Base-by-base conservation (phyloP, 192 early-diverging fungal species). In the Mortierella hygrophila region DNA sequence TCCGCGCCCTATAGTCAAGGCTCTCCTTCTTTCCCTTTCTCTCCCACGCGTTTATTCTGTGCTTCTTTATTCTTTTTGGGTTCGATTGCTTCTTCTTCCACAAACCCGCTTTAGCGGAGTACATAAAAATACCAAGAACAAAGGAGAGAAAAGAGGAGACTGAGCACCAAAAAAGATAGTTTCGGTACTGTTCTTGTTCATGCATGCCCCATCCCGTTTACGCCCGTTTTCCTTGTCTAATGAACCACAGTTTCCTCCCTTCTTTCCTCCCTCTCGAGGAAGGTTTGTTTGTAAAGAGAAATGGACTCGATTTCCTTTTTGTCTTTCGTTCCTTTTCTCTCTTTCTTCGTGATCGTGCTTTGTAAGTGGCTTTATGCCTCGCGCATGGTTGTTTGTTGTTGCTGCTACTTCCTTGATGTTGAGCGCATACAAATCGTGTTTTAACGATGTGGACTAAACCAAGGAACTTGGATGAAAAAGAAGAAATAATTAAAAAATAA, bases 41-140 rank as follows among this genome's bases (percentile, higher is more conserved):
- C 18, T 52, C 49, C 49, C 16, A 5, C 60, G 60, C 60, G 60
- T 65, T 23, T 57, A 26, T 57, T 10, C n/a, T 57, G n/a, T 26
- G 3, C 13, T 46, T 46, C 23, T 57, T 60, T 65, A 65, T 32
- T 65, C 60, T 63, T 63, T 32, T 32, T 26, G 21, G 11, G 10
- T 32, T 63, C 11, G 9, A 65, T 65, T 65, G 26, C 32, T 65
- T 65, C 60, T 65, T 65, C 60, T 65, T 65, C 60, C 60, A 65
- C 60, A 32, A n/a, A 60, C 60, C 60, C 26, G 60, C 49, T 52
- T 52, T 52, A 20, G 60, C 60, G 60, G 60, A 65, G 60, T 65
- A 65, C 11, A 65, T 65, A 65, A 26, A 4, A 60, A 65, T 29
- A 29, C 60, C n/a, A 65, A 65, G 60, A 65, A 29, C 9, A 32